Evolutionary conservation across 495 filamentous ascomycete species (phyloP).

Genomic region (Annulohypoxylon nitens): DNA sequence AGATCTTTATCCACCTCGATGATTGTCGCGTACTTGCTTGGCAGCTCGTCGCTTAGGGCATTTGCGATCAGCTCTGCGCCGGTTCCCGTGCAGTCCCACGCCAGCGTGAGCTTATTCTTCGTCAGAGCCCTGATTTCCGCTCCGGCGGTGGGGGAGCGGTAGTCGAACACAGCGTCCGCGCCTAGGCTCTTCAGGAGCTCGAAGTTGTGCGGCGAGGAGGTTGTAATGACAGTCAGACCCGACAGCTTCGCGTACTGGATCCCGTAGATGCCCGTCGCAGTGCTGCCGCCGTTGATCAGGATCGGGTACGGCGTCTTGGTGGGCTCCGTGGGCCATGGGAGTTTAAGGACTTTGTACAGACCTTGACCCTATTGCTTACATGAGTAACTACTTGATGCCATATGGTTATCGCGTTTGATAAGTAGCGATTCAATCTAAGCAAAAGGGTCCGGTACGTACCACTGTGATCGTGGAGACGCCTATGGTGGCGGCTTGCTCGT

Average conservation of each 20-base stretch:
- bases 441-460: conserved; percentile 40
- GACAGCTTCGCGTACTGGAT: conserved; percentile 63
- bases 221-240: conserved; percentile 60
- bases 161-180: conserved; percentile 62
- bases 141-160: conserved; percentile 53
- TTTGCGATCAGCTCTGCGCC: conserved; percentile 44
- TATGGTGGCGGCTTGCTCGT: conserved; percentile 62
- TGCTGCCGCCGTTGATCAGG: conserved; percentile 66
- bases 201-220: conserved; percentile 60
- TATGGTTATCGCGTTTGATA: not conserved
- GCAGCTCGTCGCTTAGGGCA: conserved; percentile 45
- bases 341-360: conserved; percentile 56
- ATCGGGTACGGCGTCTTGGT: conserved; percentile 46
- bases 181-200: conserved; percentile 57
- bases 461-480: conserved; percentile 63
- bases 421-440: not conserved
- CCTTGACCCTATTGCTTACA: conserved; percentile 56
- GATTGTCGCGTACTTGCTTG: conserved; percentile 45
- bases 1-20: conserved; percentile 38
- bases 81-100: conserved; percentile 54
- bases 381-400: not conserved
- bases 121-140: conserved; percentile 54
- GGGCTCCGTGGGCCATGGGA: conserved; percentile 55
- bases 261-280: conserved; percentile 62
- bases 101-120: conserved; percentile 43